phyloP scores from a whole-genome alignment of 768 basidiomycete genomes.

The Mycena floridula region DNA sequence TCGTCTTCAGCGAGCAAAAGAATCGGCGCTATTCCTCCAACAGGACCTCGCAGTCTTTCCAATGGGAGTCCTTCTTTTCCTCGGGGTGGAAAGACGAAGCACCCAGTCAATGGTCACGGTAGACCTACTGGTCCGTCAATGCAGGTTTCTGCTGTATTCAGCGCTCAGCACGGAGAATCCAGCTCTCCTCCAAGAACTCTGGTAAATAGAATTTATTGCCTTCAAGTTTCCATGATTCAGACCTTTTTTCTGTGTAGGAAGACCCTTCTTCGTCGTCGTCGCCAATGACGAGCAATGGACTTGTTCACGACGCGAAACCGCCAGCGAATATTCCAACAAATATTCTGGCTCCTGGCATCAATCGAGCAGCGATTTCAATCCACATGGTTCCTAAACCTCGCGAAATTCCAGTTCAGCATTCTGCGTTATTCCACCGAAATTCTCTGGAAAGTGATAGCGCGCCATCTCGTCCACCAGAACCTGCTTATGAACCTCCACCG shows the following conservation, averaged over 20 bases:
- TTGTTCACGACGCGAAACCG: not conserved
- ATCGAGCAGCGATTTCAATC: not conserved
- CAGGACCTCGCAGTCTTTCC: slow-evolving; percentile 57
- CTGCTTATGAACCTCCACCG: slow-evolving; percentile 18
- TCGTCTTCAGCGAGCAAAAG: slow-evolving; percentile 23
- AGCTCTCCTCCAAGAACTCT: too few relatives aligned
- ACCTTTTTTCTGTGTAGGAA: too few relatives aligned
- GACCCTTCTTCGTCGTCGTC: too few relatives aligned
- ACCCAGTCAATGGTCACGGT: slow-evolving; percentile 38
- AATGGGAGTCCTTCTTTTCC: slow-evolving; percentile 27
- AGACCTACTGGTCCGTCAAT: too few relatives aligned
- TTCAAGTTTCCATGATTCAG: too few relatives aligned
- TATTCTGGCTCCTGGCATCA: not conserved
- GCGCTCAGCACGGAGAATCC: too few relatives aligned
- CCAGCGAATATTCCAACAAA: not conserved
- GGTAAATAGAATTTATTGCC: too few relatives aligned
- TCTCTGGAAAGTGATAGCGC: too few relatives aligned
- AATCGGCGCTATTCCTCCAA: slow-evolving; percentile 54
- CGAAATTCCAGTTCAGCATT: slow-evolving; percentile 4
- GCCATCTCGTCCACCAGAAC: slow-evolving; percentile 18
- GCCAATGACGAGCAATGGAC: not conserved
- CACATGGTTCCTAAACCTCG: slow-evolving; percentile 1
- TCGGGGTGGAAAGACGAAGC: slow-evolving; percentile 28
- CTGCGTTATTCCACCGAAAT: not conserved
- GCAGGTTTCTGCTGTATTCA: too few relatives aligned